Base-by-base conservation (phyloP, 371 early-diverging fungal genomes). In the Mucor plumbeus region DNA sequence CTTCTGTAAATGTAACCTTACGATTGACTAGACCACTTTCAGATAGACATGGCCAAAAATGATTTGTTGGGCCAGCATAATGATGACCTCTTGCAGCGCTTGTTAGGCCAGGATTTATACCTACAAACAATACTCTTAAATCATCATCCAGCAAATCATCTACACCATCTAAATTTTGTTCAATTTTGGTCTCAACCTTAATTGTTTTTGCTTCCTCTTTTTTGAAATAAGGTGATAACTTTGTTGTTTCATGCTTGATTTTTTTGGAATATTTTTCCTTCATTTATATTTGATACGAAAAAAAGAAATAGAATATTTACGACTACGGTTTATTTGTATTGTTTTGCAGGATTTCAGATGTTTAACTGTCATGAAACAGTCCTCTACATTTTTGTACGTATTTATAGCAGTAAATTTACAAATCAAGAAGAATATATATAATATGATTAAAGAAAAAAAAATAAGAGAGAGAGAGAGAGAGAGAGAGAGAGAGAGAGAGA, bases 21-120 rank as follows among this genome's bases (percentile, higher is more conserved):
- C 69, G 53, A 21, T 77, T 63, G 33, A 79, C 72, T 26, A 84
- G 60, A 63, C 86, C 88, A 38, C 89, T 87, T 39, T 85, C 84
- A 26, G 78, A 86, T 17, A 94, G 70, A 66, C 91, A 90, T 1
- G 85, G 85, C 94, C 94, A 94, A 74, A 94, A 92, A 65, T 84
- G 88, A 74, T 94, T 94, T 4, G 81, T 87, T 3, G 88, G 89
- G 33, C 85, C 85, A 13, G 91, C 88, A 80, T 88, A 94, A 73
- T 94, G 93, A 64, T 90, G 90, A 10, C 87, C 84, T 61, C 69
- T 80, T 15, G 79, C 69, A 14, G 89, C 81, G 59, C 88, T 89
- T 9, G 73, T 72, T 5, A 90, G 61, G 1, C 93, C 94, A 1
- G 92, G 93, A 68, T 94, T 94, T 70, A 92, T 88, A 0, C 94